Conservation (phyloP, 768 basidiomycete genomes). For the Suillus spraguei region DNA sequence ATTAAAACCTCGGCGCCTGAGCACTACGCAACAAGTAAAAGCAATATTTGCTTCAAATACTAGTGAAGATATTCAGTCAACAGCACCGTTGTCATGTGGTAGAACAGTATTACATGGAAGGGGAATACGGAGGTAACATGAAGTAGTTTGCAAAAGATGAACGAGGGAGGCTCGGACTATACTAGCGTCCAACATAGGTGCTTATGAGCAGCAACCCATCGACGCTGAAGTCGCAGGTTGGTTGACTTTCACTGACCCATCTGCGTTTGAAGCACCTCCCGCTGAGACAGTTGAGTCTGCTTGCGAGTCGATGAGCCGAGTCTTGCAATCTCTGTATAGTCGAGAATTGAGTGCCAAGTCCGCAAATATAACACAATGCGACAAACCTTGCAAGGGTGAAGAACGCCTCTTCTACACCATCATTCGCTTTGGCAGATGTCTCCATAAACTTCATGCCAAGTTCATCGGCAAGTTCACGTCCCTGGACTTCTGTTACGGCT, state of each 20-base stretch:
- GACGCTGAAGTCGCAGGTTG: slow-evolving; percentile 51
- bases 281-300: slow-evolving; percentile 54
- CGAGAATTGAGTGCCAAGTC: neutral
- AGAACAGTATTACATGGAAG: slow-evolving; percentile 9
- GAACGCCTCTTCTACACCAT: slow-evolving; percentile 98
- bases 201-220: slow-evolving; percentile 57
- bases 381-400: slow-evolving; percentile 92
- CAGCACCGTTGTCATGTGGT: neutral
- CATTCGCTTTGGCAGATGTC: slow-evolving; percentile 96
- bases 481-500: slow-evolving; percentile 89
- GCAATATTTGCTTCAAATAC: neutral
- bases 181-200: slow-evolving; percentile 5
- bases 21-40: neutral
- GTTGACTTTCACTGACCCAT: slow-evolving; percentile 68
- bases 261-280: slow-evolving; percentile 39
- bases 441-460: slow-evolving; percentile 97
- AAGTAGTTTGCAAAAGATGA: slow-evolving; percentile 10
- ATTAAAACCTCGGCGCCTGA: neutral
- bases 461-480: slow-evolving; percentile 88
- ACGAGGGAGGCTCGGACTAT: neutral
- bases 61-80: slow-evolving; percentile 4
- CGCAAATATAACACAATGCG: neutral
- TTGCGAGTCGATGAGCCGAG: slow-evolving; percentile 94
- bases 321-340: slow-evolving; percentile 86
- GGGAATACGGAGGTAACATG: slow-evolving; percentile 12